Evolutionary conservation across 2,329 filamentous ascomycete species (phyloP), one percentile per base, ranked within the genome.

Genomic region (Ascochyta lentis): DNA sequence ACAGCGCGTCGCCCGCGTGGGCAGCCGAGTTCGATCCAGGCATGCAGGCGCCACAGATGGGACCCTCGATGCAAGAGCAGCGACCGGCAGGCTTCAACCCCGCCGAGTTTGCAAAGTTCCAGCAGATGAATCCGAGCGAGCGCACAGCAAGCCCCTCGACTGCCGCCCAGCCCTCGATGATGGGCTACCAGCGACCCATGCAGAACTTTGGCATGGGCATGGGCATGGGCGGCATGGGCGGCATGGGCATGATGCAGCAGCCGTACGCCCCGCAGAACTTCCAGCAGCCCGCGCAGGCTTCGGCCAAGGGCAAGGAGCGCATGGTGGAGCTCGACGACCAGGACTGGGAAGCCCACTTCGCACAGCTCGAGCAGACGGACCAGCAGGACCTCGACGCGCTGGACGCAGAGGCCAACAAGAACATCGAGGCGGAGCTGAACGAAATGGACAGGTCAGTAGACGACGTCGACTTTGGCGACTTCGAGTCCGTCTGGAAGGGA

Each of bases 301-400:
- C 64, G 9, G 91, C 90, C 56, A 98, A 98, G 75, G 93, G 90
- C 35, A 96, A 96, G 77, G 86, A 80, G 6, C 80, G 84, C 33
- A 85, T 98, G 79, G 89, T 98, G 12, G 95, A 98, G 79, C 84
- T 98, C 23, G 92, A 97, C 73, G 94, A 99, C 67, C 76, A 89
- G 70, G 89, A 96, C 71, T 98, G 95, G 95, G 94, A 98, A 77
- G 91, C 92, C 67, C 92, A 98, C 76, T 99, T 99, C 76, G 90
- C 92, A 54, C 87, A 95, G 76, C 88, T 97, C 73, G 91, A 94
- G 73, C 79, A 89, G 60, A 81, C 87, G 58, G 84, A 88, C 70
- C 76, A 82, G 59, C 75, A 77, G 26, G 62, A 78, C 66, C 72
- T 78, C 49, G 75, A 82, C 53, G 74, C 80, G 51, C 75, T 84